Base-by-base conservation (phyloP, 164 flowering plant species). In the Liquidambar formosana region DNA sequence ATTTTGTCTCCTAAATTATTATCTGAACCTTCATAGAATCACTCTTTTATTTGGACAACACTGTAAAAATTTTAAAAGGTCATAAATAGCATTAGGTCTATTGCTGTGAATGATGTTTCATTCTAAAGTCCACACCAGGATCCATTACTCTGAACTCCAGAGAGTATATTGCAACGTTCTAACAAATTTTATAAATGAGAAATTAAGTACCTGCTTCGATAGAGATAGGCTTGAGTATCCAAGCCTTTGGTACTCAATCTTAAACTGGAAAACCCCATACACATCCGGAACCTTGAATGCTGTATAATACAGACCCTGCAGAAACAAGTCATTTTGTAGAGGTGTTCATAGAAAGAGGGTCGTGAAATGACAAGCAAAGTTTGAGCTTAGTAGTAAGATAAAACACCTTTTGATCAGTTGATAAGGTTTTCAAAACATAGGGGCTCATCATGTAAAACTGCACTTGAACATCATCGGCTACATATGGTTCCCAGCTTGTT, bases 381-480 rank as follows among this genome's bases (percentile, higher is more conserved):
- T 48, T 13, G 19, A 21, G 67, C 13, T 19, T 44, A 26, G 53
- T n/a, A 27, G 16, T 44, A 14, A 48, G n/a, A n/a, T n/a, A n/a
- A 41, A 27, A 14, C 78, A 92, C 99, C 96, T 92, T 92, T 71
- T 82, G 47, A 74, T 92, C 81, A 33, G 89, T 85, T n/a, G 92
- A 84, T 68, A 96, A 76, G 27, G 81, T 90, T 78, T 92, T 93
- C 88, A 96, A 69, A 47, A 93, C 96, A 81, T 96, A 96, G 56
- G 99, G 97, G 73, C 98, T 96, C 99, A 96, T 96, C 99, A 93
- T 93, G 84, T 88, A 96, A 74, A 96, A 96, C 78, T 93, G 99
- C 53, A 96, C 83, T 84, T 93, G 98, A 63, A 93, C 97, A 77
- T 93, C 99, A 76, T 92, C 76, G 11, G 97, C 80, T 6, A 90